These are phyloP conservation scores for Naematelia encephala DNA, from an alignment of 768 basidiomycete genomes.

Conservation along the genomic window DNA sequence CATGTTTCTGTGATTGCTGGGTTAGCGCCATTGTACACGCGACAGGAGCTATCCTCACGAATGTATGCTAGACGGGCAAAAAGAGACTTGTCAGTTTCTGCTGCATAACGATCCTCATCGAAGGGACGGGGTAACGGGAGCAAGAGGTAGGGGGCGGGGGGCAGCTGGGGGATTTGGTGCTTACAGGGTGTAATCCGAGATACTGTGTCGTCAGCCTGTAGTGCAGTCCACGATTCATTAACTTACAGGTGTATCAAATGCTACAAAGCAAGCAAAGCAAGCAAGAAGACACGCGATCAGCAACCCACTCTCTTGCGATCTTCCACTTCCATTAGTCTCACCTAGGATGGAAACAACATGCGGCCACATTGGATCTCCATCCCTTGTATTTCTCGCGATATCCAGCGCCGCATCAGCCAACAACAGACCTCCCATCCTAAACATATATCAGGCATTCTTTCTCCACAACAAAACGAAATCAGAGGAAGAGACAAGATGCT, in stretches of 20 bases:
- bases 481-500: background rate
- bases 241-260: conserved; percentile 86
- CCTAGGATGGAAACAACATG: conserved; percentile 64
- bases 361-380: conserved; percentile 74
- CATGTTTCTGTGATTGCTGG: conserved; percentile 59
- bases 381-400: conserved; percentile 67
- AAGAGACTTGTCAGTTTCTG: background rate
- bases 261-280: too few species aligned
- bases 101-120: too few species aligned
- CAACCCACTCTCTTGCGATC: too few species aligned
- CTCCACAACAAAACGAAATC: too few species aligned
- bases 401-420: conserved; percentile 77
- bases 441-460: conserved; percentile 4
- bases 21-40: background rate
- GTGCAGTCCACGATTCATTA: conserved; percentile 1
- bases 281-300: too few species aligned
- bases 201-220: conserved; percentile 57
- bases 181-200: conserved; percentile 73
- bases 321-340: too few species aligned
- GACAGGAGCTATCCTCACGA: too few species aligned
- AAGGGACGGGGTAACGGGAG: too few species aligned
- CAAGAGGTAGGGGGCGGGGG: too few species aligned
- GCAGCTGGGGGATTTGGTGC: too few species aligned
- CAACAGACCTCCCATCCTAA: conserved; percentile 87
- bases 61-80: conserved; percentile 25